These are phyloP conservation scores for Xylariales sp. DNA, from an alignment of 2,329 filamentous ascomycete genomes.

Conservation along the genomic window DNA sequence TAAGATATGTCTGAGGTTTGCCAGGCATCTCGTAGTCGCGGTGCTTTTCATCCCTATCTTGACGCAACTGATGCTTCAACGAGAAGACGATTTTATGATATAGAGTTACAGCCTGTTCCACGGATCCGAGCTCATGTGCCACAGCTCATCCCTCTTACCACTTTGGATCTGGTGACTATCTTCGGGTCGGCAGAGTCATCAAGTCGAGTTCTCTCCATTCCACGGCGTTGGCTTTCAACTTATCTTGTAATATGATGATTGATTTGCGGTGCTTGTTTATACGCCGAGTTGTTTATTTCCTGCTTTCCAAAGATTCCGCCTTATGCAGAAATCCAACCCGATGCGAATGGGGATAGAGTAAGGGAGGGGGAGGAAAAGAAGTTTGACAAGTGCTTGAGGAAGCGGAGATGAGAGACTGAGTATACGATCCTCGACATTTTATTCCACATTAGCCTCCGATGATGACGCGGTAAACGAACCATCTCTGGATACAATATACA, in stretches of 20 bases:
- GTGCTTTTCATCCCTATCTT: constrained; percentile 21
- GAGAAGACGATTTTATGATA: constrained; percentile 54
- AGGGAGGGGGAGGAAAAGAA: constrained; percentile 2
- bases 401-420: constrained; percentile 37
- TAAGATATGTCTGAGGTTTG: constrained; percentile 14
- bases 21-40: constrained; percentile 14
- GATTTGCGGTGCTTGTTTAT: constrained; percentile 43
- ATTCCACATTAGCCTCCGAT: constrained; percentile 49
- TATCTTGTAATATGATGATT: constrained; percentile 51
- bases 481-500: constrained; percentile 53
- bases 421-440: constrained; percentile 43
- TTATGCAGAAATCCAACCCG: constrained; percentile 17
- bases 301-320: constrained; percentile 22
- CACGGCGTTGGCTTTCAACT: constrained; percentile 42
- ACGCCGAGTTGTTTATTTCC: constrained; percentile 32
- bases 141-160: constrained; percentile 18
- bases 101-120: constrained; percentile 47
- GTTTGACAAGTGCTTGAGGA: constrained; percentile 21
- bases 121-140: constrained; percentile 30
- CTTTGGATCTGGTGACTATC: constrained; percentile 17
- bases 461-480: constrained; percentile 49
- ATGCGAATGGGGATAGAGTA: constrained; percentile 25
- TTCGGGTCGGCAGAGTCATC: constrained; percentile 34
- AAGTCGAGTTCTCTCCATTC: constrained; percentile 32
- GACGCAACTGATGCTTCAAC: constrained; percentile 44